Evolutionary conservation across 202 grass and related monocot species (phyloP).

Genomic region (Panicum virgatum): DNA sequence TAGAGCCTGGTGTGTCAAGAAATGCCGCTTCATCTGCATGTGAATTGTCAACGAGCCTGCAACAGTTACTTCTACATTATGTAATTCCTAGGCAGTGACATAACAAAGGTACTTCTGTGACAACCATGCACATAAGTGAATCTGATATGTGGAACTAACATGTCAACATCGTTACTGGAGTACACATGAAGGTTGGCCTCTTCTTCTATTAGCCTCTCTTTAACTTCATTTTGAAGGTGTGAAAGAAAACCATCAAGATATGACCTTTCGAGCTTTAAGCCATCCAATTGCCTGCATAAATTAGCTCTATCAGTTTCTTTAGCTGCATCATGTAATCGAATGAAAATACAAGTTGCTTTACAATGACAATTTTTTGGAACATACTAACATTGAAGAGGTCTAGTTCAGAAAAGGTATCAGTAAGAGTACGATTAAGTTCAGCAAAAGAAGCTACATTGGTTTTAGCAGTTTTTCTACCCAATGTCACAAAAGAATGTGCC

Average conservation of each 20-base stretch:
- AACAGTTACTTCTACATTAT: constrained; percentile 52
- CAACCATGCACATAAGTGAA: constrained; percentile 21
- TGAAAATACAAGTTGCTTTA: background rate
- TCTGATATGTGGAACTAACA: constrained; percentile 65
- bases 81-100: constrained; percentile 12
- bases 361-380: background rate
- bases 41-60: constrained; percentile 73
- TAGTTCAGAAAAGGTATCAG: background rate
- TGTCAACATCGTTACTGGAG: constrained; percentile 84
- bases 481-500: background rate
- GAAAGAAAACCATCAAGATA: constrained; percentile 86
- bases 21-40: constrained; percentile 41
- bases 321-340: background rate
- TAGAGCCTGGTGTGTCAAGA: constrained; percentile 52
- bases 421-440: background rate
- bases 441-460: background rate
- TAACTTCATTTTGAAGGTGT: constrained; percentile 81
- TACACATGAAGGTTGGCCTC: constrained; percentile 78
- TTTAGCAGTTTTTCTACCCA: background rate
- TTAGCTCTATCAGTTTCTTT: constrained; percentile 36
- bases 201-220: constrained; percentile 77
- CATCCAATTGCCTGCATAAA: constrained; percentile 80
- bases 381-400: background rate
- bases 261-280: constrained; percentile 61
- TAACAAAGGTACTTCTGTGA: constrained; percentile 18